phyloP scores from a whole-genome alignment of 2,329 filamentous ascomycete genomes.

The Paecilomyces niveus region DNA sequence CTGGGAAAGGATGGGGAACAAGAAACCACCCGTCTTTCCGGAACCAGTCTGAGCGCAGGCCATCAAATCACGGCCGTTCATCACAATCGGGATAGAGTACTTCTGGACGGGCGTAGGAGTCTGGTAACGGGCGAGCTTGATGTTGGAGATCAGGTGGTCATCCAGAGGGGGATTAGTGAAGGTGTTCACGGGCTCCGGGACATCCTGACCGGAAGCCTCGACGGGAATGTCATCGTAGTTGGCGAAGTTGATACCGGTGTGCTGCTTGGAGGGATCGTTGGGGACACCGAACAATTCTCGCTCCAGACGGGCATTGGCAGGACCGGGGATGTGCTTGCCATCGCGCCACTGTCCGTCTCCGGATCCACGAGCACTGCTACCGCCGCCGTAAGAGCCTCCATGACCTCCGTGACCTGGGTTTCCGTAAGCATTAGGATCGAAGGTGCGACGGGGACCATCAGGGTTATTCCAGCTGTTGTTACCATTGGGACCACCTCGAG shows the following conservation, averaged over 20 bases:
- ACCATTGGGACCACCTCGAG: constrained; percentile 32
- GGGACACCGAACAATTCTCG: constrained; percentile 88
- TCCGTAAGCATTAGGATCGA: constrained; percentile 57
- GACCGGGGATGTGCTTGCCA: constrained; percentile 90
- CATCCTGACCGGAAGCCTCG: constrained; percentile 87
- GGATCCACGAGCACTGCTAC: constrained; percentile 64
- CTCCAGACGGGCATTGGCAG: constrained; percentile 80
- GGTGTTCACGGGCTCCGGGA: constrained; percentile 80
- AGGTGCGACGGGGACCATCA: constrained; percentile 37
- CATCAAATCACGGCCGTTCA: constrained; percentile 97
- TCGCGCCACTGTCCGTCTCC: constrained; percentile 96
- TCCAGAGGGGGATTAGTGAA: constrained; percentile 96
- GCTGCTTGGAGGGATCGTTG: constrained; percentile 91
- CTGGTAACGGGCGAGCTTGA: constrained; percentile 89
- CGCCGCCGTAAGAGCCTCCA: constrained; percentile 26
- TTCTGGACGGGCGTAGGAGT: constrained; percentile 97
- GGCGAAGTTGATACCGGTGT: constrained; percentile 99
- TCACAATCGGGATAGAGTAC: constrained; percentile 98
- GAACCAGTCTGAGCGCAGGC: constrained; percentile 99
- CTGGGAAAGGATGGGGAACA: constrained; percentile 98
- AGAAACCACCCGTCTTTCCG: constrained; percentile 98
- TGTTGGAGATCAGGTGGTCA: constrained; percentile 87
- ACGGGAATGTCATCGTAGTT: constrained; percentile 99
- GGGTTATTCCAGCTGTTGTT: constrained; percentile 29
- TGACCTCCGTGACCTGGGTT: constrained; percentile 48